Percentiles rank a stretch among this genome's conserved stretches.
Conservation (phyloP, 2,329 filamentous ascomycete species). For the Alternaria sp. region DNA sequence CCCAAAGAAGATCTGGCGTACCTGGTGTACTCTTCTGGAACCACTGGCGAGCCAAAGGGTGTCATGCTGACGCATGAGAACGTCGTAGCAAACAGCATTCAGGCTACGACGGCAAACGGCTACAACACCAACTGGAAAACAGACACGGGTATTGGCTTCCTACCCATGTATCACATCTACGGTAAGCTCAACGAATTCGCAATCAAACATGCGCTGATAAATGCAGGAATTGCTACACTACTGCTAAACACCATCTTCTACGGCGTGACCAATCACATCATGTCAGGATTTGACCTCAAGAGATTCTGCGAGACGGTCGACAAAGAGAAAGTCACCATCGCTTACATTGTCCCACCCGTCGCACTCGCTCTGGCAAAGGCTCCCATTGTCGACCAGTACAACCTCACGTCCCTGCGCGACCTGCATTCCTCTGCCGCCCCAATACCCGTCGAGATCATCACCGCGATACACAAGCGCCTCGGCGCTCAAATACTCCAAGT, state of each 20-base stretch:
- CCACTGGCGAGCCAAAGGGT: slow-evolving; percentile 52
- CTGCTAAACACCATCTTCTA: not conserved
- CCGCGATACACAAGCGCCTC: not conserved
- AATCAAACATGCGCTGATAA: not conserved
- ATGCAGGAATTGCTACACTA: not conserved
- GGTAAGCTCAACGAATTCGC: slow-evolving; percentile 41
- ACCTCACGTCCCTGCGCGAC: not conserved
- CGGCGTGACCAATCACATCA: not conserved
- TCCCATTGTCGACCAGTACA: not conserved
- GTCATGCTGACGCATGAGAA: slow-evolving; percentile 51
- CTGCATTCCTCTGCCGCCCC: not conserved
- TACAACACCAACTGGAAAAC: slow-evolving; percentile 17
- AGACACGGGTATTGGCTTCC: slow-evolving; percentile 51
- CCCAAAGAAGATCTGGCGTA: slow-evolving; percentile 14
- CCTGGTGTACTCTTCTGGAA: slow-evolving; percentile 34
- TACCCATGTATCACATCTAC: slow-evolving; percentile 54
- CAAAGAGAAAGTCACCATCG: not conserved
- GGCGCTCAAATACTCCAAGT: not conserved
- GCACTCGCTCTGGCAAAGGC: not conserved
- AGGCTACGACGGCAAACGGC: slow-evolving; percentile 38
- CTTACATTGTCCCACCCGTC: not conserved
- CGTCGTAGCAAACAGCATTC: slow-evolving; percentile 47
- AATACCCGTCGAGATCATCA: not conserved
- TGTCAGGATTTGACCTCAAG: not conserved
- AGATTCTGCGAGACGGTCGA: not conserved